These are phyloP conservation scores for Lycium barbarum DNA, from an alignment of 257 asterid genomes.

Conservation along the genomic window DNA sequence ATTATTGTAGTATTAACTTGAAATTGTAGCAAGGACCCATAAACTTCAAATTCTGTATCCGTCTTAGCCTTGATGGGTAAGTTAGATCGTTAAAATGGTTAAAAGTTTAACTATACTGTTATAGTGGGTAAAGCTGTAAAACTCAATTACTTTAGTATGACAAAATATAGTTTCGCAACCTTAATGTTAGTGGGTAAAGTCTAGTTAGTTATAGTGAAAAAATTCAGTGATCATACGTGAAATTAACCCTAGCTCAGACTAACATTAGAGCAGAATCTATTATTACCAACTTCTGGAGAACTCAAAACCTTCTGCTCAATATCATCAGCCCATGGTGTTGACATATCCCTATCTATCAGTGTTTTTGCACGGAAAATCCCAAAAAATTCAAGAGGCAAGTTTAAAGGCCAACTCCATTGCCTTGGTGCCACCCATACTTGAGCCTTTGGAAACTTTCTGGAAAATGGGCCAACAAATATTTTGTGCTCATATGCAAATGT, in stretches of 20 bases:
- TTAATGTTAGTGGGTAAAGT: too few species aligned
- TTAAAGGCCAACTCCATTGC: conserved; percentile 99
- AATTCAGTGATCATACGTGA: neutral
- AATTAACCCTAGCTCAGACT: neutral
- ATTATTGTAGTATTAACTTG: too few species aligned
- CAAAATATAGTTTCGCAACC: too few species aligned
- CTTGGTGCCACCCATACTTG: conserved; percentile 99
- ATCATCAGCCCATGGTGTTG: conserved; percentile 85
- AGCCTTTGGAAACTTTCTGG: conserved; percentile 88
- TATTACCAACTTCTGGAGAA: conserved; percentile 92
- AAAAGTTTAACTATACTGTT: too few species aligned
- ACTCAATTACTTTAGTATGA: too few species aligned
- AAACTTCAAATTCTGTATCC: too few species aligned
- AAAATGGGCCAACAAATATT: conserved; percentile 97
- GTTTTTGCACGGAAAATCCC: conserved; percentile 85
- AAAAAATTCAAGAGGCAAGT: conserved; percentile 87
- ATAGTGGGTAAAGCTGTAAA: too few species aligned
- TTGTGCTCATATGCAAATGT: conserved; percentile 97
- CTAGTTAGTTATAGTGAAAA: neutral
- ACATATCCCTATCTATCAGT: conserved; percentile 61
- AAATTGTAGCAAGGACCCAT: too few species aligned
- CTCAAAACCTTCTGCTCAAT: conserved; percentile 92
- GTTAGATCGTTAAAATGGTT: too few species aligned
- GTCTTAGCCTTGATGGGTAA: too few species aligned
- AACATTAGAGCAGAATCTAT: neutral